Conservation (phyloP, 2,329 filamentous ascomycete species). For the Paracoccidioides brasiliensis region DNA sequence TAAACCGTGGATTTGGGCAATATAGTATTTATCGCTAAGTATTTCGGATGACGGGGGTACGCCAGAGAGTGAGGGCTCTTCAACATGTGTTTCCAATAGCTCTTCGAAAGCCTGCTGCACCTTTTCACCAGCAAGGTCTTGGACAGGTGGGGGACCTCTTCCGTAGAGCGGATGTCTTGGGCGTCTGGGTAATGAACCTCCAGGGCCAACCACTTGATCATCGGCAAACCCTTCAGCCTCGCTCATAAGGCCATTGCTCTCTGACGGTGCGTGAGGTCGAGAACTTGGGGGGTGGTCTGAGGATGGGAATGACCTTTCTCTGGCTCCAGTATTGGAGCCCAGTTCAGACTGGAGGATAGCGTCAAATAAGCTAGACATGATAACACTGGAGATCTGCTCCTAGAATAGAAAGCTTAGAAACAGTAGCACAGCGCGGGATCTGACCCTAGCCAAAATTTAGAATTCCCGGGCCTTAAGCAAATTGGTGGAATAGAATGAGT, state of each 20-base stretch:
- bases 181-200: conserved; percentile 36
- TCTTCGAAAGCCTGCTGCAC: conserved; percentile 50
- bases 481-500: not conserved
- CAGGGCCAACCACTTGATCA: conserved; percentile 46
- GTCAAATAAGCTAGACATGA: conserved; percentile 31
- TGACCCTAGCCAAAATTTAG: not conserved
- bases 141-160: conserved; percentile 44
- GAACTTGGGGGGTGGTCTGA: conserved; percentile 37
- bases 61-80: conserved; percentile 44
- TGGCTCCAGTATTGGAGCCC: conserved; percentile 22
- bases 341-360: conserved; percentile 31
- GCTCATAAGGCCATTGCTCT: conserved; percentile 40
- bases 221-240: conserved; percentile 48
- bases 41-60: conserved; percentile 42
- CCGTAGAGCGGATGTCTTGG: conserved; percentile 37
- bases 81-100: conserved; percentile 47
- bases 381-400: conserved; percentile 3
- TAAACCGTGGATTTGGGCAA: conserved; percentile 53
- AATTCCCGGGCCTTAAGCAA: not conserved
- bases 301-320: conserved; percentile 18
- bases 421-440: not conserved
- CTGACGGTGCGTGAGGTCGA: conserved; percentile 39
- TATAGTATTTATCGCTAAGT: conserved; percentile 51
- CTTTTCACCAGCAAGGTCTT: conserved; percentile 49
- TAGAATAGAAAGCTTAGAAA: not conserved